These are phyloP conservation scores for Mesembryanthemum crystallinum DNA, from an alignment of 148 eudicot species.

Conservation along the genomic window DNA sequence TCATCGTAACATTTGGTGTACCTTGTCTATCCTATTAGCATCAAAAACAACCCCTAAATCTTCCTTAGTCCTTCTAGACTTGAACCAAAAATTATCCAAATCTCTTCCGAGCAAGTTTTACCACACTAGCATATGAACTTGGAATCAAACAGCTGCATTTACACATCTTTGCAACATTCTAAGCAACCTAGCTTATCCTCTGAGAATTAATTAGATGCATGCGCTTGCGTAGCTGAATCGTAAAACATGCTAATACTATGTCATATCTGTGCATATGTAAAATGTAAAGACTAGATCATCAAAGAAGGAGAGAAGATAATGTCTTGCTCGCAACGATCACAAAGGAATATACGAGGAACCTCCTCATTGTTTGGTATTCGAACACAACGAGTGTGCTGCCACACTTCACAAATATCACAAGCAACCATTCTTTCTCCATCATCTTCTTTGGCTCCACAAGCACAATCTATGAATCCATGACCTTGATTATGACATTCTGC, in stretches of 20 bases:
- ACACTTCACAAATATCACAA: slow-evolving; percentile 88
- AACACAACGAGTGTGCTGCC: slow-evolving; percentile 86
- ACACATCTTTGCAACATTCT: neutral
- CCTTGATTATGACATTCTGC: slow-evolving; percentile 30
- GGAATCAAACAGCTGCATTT: too few relatives aligned
- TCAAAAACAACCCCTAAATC: too few relatives aligned
- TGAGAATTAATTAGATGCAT: neutral
- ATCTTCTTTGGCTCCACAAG: slow-evolving; percentile 74
- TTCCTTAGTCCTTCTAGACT: too few relatives aligned
- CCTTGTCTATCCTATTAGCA: too few relatives aligned
- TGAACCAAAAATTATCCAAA: too few relatives aligned
- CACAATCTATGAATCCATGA: slow-evolving; percentile 56
- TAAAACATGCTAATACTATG: neutral
- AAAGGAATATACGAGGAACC: slow-evolving; percentile 71
- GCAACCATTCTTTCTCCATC: slow-evolving; percentile 92
- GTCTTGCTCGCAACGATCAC: slow-evolving; percentile 76
- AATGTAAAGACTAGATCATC: slow-evolving; percentile 18
- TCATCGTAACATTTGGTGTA: too few relatives aligned
- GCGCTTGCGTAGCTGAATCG: neutral
- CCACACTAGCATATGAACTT: too few relatives aligned
- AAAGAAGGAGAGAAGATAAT: slow-evolving; percentile 60
- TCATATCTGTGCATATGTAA: neutral
- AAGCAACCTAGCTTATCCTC: neutral
- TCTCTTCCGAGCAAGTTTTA: too few relatives aligned
- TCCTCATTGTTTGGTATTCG: slow-evolving; percentile 67